phyloP scores from a whole-genome alignment of 139 green algal genomes.

The Prasinococcaceae sp. region DNA sequence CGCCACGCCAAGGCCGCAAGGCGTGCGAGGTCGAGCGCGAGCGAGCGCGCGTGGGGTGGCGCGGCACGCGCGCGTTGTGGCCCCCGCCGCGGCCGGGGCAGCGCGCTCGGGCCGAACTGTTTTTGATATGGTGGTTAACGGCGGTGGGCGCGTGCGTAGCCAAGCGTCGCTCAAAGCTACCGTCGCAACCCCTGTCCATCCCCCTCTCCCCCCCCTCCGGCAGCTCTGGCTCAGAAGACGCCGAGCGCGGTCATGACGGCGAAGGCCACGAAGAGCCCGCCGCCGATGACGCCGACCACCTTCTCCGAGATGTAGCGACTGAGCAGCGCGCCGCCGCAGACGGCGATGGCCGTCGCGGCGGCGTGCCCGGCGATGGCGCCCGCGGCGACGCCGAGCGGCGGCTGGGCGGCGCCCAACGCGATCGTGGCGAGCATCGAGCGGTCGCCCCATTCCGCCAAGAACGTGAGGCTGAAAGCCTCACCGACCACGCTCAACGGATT shows the following conservation, averaged over 20 bases:
- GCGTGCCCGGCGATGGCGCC: slow-evolving; percentile 75
- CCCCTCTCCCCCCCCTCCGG: not conserved
- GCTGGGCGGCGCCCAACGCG: slow-evolving; percentile 54
- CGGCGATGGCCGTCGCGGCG: slow-evolving; percentile 76
- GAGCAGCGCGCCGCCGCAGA: slow-evolving; percentile 68
- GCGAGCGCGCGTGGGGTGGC: too few species aligned
- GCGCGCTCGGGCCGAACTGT: too few species aligned
- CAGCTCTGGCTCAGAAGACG: slow-evolving; percentile 26
- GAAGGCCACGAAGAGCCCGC: slow-evolving; percentile 77
- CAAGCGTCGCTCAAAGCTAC: not conserved
- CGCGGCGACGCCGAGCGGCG: slow-evolving; percentile 54
- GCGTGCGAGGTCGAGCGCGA: too few species aligned
- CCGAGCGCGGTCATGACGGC: slow-evolving; percentile 53
- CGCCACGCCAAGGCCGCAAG: not conserved
- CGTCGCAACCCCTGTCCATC: not conserved
- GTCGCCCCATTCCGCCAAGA: slow-evolving; percentile 65
- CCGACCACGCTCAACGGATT: slow-evolving; percentile 8
- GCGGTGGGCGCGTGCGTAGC: not conserved
- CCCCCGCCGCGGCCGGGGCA: too few species aligned
- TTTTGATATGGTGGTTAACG: not conserved
- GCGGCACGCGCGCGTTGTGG: too few species aligned
- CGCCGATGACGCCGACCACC: slow-evolving; percentile 49
- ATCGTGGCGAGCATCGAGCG: slow-evolving; percentile 93
- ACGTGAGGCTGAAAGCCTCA: slow-evolving; percentile 50
- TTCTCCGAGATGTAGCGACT: slow-evolving; percentile 73